A percentile compares a stretch with the other conserved stretches of the same genome.
Evolutionary conservation across 352 stramenopile genomes (phyloP).

Genomic region (Globisporangium spiculum): DNA sequence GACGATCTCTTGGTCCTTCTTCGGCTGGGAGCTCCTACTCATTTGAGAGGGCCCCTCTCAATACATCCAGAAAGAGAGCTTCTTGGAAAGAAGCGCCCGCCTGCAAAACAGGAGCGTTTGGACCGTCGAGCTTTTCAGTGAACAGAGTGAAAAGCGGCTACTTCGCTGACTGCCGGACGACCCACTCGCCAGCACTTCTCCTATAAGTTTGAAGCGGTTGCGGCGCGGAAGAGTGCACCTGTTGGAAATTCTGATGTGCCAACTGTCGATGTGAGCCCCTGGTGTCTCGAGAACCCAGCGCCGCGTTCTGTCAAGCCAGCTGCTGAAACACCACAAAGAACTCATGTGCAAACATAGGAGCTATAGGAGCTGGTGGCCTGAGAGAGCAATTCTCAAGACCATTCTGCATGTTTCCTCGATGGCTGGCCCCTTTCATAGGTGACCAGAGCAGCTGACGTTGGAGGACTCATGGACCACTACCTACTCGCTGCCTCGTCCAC

Average conservation of each 20-base stretch:
- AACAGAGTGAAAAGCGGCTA: neutral
- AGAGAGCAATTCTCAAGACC: neutral
- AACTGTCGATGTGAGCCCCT: neutral
- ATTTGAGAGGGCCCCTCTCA: neutral
- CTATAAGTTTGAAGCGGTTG: neutral
- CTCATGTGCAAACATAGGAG: too few species aligned
- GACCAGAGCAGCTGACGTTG: too few species aligned
- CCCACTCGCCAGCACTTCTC: neutral
- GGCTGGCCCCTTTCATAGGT: too few species aligned
- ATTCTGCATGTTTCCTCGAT: too few species aligned
- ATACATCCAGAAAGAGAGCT: slow-evolving; percentile 1
- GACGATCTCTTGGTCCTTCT: too few species aligned
- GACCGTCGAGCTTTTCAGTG: too few species aligned
- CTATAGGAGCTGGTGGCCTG: too few species aligned
- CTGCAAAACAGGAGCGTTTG: neutral
- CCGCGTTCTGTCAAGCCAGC: neutral
- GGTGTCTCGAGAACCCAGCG: neutral
- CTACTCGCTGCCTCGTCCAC: too few species aligned
- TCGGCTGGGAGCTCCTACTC: too few species aligned
- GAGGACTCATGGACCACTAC: too few species aligned
- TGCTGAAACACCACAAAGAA: neutral
- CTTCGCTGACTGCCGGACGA: neutral
- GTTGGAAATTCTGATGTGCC: neutral
- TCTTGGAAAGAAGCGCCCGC: neutral
- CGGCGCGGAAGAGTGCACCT: neutral